phyloP scores from a whole-genome alignment of 139 green algal species.

The Astrephomene gubernaculifera region DNA sequence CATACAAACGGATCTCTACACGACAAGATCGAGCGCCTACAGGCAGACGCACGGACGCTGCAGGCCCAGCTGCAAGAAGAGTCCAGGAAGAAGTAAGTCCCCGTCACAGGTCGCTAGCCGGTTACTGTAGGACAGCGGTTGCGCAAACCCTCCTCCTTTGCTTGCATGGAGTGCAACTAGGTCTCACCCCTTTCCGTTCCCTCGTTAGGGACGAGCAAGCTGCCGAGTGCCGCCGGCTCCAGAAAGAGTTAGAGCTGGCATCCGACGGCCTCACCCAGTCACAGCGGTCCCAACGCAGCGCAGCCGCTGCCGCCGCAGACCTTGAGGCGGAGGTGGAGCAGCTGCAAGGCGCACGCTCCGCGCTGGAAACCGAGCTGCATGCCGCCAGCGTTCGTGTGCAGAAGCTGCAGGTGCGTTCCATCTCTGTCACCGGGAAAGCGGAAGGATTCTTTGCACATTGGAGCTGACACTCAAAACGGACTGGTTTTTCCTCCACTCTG shows the following conservation, averaged over 20 bases:
- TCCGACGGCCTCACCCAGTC: background rate
- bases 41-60: background rate
- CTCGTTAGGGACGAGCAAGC: conserved; percentile 28
- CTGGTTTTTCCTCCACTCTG: too few species aligned
- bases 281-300: conserved; percentile 21
- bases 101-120: too few species aligned
- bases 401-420: conserved; percentile 33
- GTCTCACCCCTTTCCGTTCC: too few species aligned
- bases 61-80: conserved; percentile 31
- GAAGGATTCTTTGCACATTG: background rate
- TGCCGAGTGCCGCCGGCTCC: conserved; percentile 6
- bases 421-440: too few species aligned
- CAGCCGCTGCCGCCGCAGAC: background rate
- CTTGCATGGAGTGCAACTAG: too few species aligned
- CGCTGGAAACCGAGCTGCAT: conserved; percentile 17
- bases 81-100: background rate
- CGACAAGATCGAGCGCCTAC: conserved; percentile 11
- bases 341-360: background rate
- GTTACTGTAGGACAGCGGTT: too few species aligned
- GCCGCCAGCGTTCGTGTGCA: background rate
- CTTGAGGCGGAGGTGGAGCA: conserved; percentile 27
- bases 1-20: conserved; percentile 12
- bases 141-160: too few species aligned
- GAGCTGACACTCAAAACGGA: too few species aligned
- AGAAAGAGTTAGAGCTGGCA: conserved; percentile 19